Percentiles rank a stretch among this genome's conserved stretches.
Conservation (phyloP, 164 flowering plant species). For the Protea cynaroides region DNA sequence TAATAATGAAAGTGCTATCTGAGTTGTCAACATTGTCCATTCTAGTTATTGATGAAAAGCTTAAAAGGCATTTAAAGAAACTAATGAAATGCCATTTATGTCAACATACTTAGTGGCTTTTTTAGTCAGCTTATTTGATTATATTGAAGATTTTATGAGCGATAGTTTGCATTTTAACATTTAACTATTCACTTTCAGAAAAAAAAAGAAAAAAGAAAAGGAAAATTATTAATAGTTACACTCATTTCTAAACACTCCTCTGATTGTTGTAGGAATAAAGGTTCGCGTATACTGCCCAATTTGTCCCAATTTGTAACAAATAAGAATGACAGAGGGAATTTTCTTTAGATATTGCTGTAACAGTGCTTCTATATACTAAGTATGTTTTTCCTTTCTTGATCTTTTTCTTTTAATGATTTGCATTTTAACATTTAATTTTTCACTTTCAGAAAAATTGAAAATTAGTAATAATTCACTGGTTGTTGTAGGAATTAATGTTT, state of each 20-base stretch:
- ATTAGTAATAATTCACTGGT: not conserved
- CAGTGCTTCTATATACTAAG: slow-evolving; percentile 77
- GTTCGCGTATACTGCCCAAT: slow-evolving; percentile 87
- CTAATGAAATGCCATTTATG: slow-evolving; percentile 88
- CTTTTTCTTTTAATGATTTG: slow-evolving; percentile 91
- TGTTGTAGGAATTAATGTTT: slow-evolving; percentile 66
- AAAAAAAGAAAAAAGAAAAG: not conserved
- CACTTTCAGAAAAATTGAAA: too few relatives aligned
- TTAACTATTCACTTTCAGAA: not conserved
- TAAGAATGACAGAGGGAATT: slow-evolving; percentile 84
- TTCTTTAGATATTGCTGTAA: slow-evolving; percentile 85
- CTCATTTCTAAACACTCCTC: too few relatives aligned
- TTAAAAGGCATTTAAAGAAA: slow-evolving; percentile 54
- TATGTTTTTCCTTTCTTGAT: slow-evolving; percentile 19
- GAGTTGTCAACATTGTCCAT: slow-evolving; percentile 85
- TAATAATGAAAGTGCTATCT: slow-evolving; percentile 74
- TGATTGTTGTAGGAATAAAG: slow-evolving; percentile 49
- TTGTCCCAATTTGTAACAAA: too few relatives aligned
- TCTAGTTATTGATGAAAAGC: slow-evolving; percentile 72
- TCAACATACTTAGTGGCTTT: slow-evolving; percentile 95
- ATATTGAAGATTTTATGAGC: slow-evolving; percentile 69
- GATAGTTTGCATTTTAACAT: slow-evolving; percentile 49
- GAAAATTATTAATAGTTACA: too few relatives aligned
- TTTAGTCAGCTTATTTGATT: slow-evolving; percentile 92
- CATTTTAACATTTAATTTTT: not conserved